Conservation (phyloP, 352 stramenopile species). For the Vaucheria bursata region DNA sequence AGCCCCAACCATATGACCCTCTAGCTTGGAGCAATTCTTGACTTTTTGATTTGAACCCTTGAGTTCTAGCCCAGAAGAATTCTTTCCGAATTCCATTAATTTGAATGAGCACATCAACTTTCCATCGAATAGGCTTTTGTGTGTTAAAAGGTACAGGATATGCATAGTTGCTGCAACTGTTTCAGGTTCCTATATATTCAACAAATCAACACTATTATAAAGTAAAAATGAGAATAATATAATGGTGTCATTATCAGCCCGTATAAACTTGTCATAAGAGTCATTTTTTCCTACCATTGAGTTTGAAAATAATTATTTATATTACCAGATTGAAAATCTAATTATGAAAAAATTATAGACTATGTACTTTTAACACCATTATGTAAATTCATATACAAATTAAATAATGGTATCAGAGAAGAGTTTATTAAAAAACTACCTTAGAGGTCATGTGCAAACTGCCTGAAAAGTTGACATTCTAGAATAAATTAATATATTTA, state of each 20-base stretch:
- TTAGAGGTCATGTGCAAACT: too few relatives aligned
- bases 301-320: neutral
- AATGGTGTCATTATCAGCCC: neutral
- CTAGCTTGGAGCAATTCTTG: neutral
- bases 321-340: neutral
- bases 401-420: too few relatives aligned
- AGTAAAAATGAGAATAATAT: neutral
- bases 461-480: too few relatives aligned
- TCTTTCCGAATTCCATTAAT: neutral
- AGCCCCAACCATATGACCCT: constrained; percentile 20
- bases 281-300: neutral
- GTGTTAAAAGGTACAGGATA: constrained; percentile 63
- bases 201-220: neutral
- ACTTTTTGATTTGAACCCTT: neutral
- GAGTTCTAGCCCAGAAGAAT: neutral
- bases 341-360: neutral
- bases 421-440: too few relatives aligned
- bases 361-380: neutral
- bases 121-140: constrained; percentile 44
- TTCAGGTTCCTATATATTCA: constrained; percentile 49
- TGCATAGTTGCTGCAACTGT: constrained; percentile 54
- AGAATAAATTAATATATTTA: too few relatives aligned
- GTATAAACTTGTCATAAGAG: neutral
- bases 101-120: constrained; percentile 25
- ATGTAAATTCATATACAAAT: too few relatives aligned